These are phyloP conservation scores for Nakazawaea ambrosiae DNA, from an alignment of 805 yeast genomes.

Conservation along the genomic window DNA sequence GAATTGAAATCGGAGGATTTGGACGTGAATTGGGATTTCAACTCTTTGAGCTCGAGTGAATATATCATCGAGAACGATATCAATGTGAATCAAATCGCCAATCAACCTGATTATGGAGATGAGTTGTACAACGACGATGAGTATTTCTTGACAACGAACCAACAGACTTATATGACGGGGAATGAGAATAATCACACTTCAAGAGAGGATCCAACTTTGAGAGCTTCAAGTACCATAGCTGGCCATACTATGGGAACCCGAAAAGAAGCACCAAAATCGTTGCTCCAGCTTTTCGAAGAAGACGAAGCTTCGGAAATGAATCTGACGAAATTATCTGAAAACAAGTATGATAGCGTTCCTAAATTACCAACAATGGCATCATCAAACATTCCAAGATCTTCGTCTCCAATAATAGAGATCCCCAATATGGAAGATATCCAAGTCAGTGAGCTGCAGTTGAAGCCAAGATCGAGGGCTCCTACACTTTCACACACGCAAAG, in stretches of 20 bases:
- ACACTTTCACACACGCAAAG: slow-evolving; percentile 35
- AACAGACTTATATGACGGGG: slow-evolving; percentile 11
- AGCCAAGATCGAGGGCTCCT: slow-evolving; percentile 32
- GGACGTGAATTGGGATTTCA: slow-evolving; percentile 84
- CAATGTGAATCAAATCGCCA: slow-evolving; percentile 21
- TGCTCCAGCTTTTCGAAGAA: slow-evolving; percentile 64
- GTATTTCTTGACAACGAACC: slow-evolving; percentile 6
- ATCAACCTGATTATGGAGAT: slow-evolving; percentile 10
- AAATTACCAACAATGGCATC: slow-evolving; percentile 12
- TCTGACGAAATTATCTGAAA: slow-evolving; percentile 13
- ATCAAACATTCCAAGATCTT: slow-evolving; percentile 25
- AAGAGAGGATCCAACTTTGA: slow-evolving; percentile 10
- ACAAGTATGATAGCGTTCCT: slow-evolving; percentile 3
- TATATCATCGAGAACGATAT: slow-evolving; percentile 69
- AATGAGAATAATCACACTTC: slow-evolving; percentile 1
- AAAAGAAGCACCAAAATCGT: slow-evolving; percentile 63
- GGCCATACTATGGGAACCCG: slow-evolving; percentile 16
- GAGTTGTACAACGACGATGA: slow-evolving; percentile 12
- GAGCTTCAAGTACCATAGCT: slow-evolving; percentile 1
- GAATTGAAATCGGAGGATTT: slow-evolving; percentile 21
- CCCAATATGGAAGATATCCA: slow-evolving; percentile 53
- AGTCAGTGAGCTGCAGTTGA: slow-evolving; percentile 8
- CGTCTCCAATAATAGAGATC: slow-evolving; percentile 56
- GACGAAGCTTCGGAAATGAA: slow-evolving; percentile 21
- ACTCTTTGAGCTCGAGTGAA: slow-evolving; percentile 67